These are phyloP conservation scores for Osmanthus fragrans DNA, from an alignment of 257 asterid genomes.

Conservation along the genomic window DNA sequence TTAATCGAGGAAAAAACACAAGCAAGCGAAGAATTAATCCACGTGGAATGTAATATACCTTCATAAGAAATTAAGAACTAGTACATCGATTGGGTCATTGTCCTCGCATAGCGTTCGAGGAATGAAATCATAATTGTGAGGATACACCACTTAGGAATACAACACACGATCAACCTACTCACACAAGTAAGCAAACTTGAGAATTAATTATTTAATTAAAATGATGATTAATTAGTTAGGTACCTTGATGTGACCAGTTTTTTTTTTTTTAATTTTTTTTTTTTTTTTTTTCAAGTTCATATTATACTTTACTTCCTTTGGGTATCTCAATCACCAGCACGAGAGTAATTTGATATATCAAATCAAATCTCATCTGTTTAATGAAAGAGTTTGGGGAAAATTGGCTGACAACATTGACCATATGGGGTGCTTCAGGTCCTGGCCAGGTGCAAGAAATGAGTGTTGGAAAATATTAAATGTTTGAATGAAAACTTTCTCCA, in stretches of 20 bases:
- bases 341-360: too few species aligned
- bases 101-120: slow-evolving; percentile 94
- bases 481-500: too few species aligned
- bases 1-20: too few species aligned
- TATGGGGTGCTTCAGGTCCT: slow-evolving; percentile 89
- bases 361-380: too few species aligned
- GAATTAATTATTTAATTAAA: neutral
- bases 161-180: slow-evolving; percentile 77
- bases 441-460: neutral
- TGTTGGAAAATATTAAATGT: too few species aligned
- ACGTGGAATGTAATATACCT: slow-evolving; percentile 37
- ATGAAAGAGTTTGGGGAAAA: neutral
- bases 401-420: slow-evolving; percentile 71
- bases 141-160: slow-evolving; percentile 92
- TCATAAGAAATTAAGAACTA: slow-evolving; percentile 72
- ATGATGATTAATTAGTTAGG: neutral
- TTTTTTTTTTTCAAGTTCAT: slow-evolving; percentile 66
- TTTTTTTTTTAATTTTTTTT: slow-evolving; percentile 27
- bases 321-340: slow-evolving; percentile 89
- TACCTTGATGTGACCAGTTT: slow-evolving; percentile 91
- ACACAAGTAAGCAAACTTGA: slow-evolving; percentile 3
- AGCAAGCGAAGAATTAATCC: too few species aligned
- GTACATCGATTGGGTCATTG: slow-evolving; percentile 91
- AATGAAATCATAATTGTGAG: slow-evolving; percentile 96
- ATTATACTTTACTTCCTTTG: slow-evolving; percentile 92